These are phyloP conservation scores for Vitis hybrid DNA, from an alignment of 177 flowering plant genomes.

Conservation along the genomic window DNA sequence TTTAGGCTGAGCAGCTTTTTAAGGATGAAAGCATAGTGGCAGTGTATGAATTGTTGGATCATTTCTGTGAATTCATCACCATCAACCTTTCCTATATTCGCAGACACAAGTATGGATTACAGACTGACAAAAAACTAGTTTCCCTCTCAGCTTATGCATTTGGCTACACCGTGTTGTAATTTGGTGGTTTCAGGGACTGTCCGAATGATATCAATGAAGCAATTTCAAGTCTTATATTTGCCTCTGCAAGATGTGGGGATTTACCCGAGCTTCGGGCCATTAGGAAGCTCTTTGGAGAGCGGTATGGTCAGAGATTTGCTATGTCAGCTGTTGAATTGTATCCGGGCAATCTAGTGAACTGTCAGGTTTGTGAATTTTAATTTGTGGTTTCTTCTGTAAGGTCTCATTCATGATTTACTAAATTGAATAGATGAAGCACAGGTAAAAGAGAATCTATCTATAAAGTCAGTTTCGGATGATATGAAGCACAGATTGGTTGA, in stretches of 20 bases:
- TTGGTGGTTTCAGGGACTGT: constrained; percentile 54
- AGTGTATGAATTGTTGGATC: constrained; percentile 63
- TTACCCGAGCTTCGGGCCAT: constrained; percentile 70
- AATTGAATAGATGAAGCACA: constrained; percentile 13
- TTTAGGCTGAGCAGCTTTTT: constrained; percentile 66
- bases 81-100: constrained; percentile 63
- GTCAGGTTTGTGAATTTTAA: constrained; percentile 39
- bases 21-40: constrained; percentile 44
- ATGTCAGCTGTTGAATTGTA: constrained; percentile 47
- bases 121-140: no score
- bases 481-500: constrained; percentile 52
- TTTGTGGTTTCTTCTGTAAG: background rate
- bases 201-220: constrained; percentile 86
- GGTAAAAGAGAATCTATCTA: constrained; percentile 52
- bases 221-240: constrained; percentile 73
- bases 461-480: constrained; percentile 48
- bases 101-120: constrained; percentile 47
- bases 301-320: constrained; percentile 63
- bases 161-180: background rate
- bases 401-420: background rate
- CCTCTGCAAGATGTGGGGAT: constrained; percentile 85
- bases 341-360: constrained; percentile 72
- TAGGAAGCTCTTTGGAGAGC: constrained; percentile 63
- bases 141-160: background rate
- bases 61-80: constrained; percentile 66